Percentiles rank a stretch among this genome's conserved stretches.
Conservation (phyloP, 2,329 filamentous ascomycete genomes). For the Monosporascus sp. region DNA sequence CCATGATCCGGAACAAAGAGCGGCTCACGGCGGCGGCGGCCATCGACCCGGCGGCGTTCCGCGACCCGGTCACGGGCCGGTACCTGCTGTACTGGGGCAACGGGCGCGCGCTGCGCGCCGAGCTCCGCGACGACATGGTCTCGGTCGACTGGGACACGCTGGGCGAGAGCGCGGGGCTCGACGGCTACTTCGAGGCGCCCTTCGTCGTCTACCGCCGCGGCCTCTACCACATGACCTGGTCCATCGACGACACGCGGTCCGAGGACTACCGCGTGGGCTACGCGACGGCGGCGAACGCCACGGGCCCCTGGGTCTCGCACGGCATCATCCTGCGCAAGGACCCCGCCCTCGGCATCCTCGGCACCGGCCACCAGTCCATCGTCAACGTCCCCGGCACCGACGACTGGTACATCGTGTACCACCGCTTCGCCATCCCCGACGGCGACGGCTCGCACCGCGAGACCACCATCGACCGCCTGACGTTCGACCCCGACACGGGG, state of each 20-base stretch:
- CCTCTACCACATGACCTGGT: conserved; percentile 41
- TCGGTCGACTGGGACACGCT: conserved; percentile 32
- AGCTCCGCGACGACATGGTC: conserved; percentile 38
- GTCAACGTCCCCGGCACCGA: conserved; percentile 40
- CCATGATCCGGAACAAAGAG: conserved; percentile 50
- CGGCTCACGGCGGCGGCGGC: conserved; percentile 30
- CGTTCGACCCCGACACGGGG: conserved; percentile 30
- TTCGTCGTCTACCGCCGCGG: conserved; percentile 39
- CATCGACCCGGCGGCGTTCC: conserved; percentile 58
- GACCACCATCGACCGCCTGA: conserved; percentile 35
- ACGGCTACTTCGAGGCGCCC: conserved; percentile 35
- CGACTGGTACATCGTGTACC: conserved; percentile 44
- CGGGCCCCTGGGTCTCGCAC: conserved; percentile 38
- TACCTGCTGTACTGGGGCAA: conserved; percentile 61
- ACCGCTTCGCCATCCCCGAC: conserved; percentile 38
- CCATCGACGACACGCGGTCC: conserved; percentile 39
- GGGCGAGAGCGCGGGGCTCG: conserved; percentile 27
- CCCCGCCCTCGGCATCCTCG: conserved; percentile 33
- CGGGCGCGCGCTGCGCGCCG: conserved; percentile 33
- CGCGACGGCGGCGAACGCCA: conserved; percentile 30
- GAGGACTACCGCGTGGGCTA: conserved; percentile 42
- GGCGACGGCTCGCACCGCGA: conserved; percentile 38
- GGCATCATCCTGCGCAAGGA: conserved; percentile 39
- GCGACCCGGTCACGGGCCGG: conserved; percentile 50
- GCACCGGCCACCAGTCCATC: conserved; percentile 38